These are phyloP conservation scores for Prunus mira DNA, from an alignment of 306 rosid species.

Conservation along the genomic window DNA sequence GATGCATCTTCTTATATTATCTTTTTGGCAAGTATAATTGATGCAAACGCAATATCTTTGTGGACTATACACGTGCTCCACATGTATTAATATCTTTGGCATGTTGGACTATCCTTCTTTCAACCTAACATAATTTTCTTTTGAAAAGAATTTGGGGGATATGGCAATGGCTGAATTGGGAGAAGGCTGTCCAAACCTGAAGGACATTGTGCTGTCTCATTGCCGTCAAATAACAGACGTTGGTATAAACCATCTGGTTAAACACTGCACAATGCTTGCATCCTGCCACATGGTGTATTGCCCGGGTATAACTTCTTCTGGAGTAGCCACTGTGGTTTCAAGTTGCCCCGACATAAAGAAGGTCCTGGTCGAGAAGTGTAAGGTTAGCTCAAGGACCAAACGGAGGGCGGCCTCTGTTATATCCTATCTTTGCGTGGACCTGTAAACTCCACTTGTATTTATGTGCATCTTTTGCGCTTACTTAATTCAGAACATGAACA, in stretches of 20 bases:
- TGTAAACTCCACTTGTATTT: conserved; percentile 27
- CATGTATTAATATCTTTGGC: neutral
- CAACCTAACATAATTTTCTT: conserved; percentile 7
- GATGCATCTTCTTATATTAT: neutral
- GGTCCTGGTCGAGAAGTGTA: conserved; percentile 91
- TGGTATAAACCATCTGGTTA: conserved; percentile 76
- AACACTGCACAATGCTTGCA: conserved; percentile 60
- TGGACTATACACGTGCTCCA: neutral
- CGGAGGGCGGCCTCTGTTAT: conserved; percentile 80
- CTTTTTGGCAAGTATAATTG: neutral
- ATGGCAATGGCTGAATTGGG: conserved; percentile 86
- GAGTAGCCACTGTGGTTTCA: conserved; percentile 86
- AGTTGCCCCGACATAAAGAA: conserved; percentile 79
- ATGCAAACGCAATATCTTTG: neutral
- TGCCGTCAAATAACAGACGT: conserved; percentile 90
- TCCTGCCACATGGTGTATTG: conserved; percentile 95
- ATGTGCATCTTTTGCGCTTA: conserved; percentile 9
- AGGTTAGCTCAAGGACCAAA: conserved; percentile 86
- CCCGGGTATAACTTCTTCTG: conserved; percentile 69
- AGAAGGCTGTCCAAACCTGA: conserved; percentile 74
- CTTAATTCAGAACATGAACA: neutral
- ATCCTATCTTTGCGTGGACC: conserved; percentile 79
- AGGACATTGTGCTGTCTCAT: conserved; percentile 75
- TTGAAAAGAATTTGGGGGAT: conserved; percentile 78
- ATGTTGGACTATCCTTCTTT: neutral